phyloP scores from a whole-genome alignment of 352 stramenopile species.

The Phytophthora litchii region DNA sequence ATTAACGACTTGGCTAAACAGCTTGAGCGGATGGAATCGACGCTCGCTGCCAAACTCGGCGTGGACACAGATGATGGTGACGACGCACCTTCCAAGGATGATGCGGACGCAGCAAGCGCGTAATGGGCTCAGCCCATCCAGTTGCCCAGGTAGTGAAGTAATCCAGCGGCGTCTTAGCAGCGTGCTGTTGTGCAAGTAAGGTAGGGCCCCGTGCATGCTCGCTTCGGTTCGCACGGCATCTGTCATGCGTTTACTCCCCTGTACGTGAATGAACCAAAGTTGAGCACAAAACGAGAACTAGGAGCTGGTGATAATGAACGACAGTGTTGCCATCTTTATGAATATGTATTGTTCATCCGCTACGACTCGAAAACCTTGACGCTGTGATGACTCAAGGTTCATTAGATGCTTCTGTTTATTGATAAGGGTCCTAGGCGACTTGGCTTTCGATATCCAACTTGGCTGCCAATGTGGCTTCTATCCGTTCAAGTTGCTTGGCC shows the following conservation, averaged over 20 bases:
- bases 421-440: constrained; percentile 17
- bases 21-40: constrained; percentile 84
- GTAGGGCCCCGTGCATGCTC: constrained; percentile 26
- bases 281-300: constrained; percentile 13
- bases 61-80: constrained; percentile 28
- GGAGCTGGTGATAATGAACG: constrained; percentile 27
- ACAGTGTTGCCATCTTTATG: constrained; percentile 14
- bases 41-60: constrained; percentile 68
- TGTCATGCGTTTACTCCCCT: constrained; percentile 29
- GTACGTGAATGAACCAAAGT: constrained; percentile 28
- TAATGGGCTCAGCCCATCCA: constrained; percentile 29
- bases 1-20: constrained; percentile 85
- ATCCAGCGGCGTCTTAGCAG: constrained; percentile 20
- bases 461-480: constrained; percentile 69
- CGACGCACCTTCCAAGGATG: constrained; percentile 23
- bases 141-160: constrained; percentile 40
- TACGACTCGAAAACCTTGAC: too few species aligned
- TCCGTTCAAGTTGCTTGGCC: constrained; percentile 80
- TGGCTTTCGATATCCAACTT: constrained; percentile 46
- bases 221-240: constrained; percentile 15
- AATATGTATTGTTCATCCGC: too few species aligned
- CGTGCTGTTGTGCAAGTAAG: constrained; percentile 36
- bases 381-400: too few species aligned
- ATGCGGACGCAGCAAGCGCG: constrained; percentile 37
- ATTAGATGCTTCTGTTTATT: constrained; percentile 20